These are phyloP conservation scores for Corylus americana DNA, from an alignment of 306 rosid genomes.

Conservation along the genomic window DNA sequence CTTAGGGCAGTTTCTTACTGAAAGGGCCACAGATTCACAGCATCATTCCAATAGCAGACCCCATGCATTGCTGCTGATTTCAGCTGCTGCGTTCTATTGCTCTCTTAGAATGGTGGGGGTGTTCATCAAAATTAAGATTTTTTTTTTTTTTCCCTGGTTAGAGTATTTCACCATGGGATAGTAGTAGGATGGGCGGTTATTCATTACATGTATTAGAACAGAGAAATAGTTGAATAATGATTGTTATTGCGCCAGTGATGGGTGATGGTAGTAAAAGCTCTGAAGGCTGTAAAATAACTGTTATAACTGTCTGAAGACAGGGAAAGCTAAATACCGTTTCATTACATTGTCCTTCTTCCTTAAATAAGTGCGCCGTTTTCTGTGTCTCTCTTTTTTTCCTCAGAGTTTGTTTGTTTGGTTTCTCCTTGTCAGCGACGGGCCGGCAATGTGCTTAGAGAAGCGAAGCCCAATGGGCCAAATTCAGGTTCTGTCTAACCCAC, in stretches of 20 bases:
- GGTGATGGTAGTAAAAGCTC: too few species aligned
- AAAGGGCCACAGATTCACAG: slow-evolving; percentile 25
- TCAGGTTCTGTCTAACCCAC: too few species aligned
- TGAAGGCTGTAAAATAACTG: too few species aligned
- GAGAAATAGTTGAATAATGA: slow-evolving; percentile 49
- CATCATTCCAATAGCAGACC: slow-evolving; percentile 25
- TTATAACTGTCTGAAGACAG: too few species aligned
- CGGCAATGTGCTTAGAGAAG: too few species aligned
- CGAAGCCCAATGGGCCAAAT: too few species aligned
- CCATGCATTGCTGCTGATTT: slow-evolving; percentile 27
- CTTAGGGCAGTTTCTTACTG: slow-evolving; percentile 40
- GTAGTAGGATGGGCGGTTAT: slow-evolving; percentile 47
- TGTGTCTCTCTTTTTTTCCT: too few species aligned
- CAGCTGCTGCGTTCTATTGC: slow-evolving; percentile 30
- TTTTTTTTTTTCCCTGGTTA: neutral
- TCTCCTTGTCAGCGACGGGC: too few species aligned
- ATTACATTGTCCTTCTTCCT: too few species aligned
- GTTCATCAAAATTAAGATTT: slow-evolving; percentile 20
- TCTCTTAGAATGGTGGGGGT: slow-evolving; percentile 16
- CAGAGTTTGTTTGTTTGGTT: too few species aligned
- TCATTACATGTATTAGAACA: slow-evolving; percentile 60
- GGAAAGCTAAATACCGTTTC: too few species aligned
- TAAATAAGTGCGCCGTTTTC: too few species aligned
- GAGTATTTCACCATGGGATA: slow-evolving; percentile 38
- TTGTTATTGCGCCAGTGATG: neutral